Conservation (phyloP, 331 rosid genomes). For the Arachis monticola region DNA sequence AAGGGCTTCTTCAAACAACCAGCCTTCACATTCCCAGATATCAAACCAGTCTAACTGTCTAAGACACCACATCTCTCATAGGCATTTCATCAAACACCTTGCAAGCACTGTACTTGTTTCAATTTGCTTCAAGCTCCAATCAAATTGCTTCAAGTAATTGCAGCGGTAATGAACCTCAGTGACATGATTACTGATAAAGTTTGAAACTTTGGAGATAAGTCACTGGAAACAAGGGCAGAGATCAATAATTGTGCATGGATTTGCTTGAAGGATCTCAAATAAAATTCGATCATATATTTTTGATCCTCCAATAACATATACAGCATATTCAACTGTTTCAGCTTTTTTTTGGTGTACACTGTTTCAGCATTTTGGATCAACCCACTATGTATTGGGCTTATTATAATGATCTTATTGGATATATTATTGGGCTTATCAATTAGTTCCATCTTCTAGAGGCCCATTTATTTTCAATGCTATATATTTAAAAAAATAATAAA, state of each 20-base stretch:
- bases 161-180: slow-evolving; percentile 58
- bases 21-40: slow-evolving; percentile 68
- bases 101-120: slow-evolving; percentile 33
- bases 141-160: slow-evolving; percentile 67
- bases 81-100: slow-evolving; percentile 77
- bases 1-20: slow-evolving; percentile 61
- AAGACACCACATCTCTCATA: slow-evolving; percentile 80
- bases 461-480: too few relatives aligned
- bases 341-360: too few relatives aligned
- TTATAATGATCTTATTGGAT: too few relatives aligned
- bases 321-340: too few relatives aligned
- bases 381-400: too few relatives aligned
- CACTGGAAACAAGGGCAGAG: slow-evolving; percentile 55
- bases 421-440: too few relatives aligned
- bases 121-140: slow-evolving; percentile 41
- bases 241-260: slow-evolving; percentile 61
- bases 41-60: slow-evolving; percentile 88
- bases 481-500: too few relatives aligned
- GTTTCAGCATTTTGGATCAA: too few relatives aligned
- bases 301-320: too few relatives aligned
- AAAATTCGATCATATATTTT: too few relatives aligned
- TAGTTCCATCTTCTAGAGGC: too few relatives aligned
- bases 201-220: slow-evolving; percentile 55
- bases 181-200: slow-evolving; percentile 57
- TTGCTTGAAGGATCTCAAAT: slow-evolving; percentile 52